Evolutionary conservation across 202 grass and related monocot genomes (phyloP), one percentile per base, ranked within the genome.

Genomic region (Zoysia matrella): DNA sequence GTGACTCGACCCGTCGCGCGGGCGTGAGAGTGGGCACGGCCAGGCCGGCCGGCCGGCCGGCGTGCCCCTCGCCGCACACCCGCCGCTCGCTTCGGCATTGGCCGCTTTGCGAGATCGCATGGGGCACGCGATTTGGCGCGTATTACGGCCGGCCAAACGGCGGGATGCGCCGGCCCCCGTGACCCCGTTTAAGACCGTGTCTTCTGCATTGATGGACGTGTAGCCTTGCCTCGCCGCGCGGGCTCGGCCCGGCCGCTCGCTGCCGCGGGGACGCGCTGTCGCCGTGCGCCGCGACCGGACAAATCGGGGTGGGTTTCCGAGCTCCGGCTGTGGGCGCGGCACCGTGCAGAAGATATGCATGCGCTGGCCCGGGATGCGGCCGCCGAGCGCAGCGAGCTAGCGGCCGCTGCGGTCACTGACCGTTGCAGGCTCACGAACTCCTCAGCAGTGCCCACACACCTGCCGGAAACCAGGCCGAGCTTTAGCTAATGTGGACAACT

Each of bases 371-470:
- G 30, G 30, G 46, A 36, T 41, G n/a, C 15, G 64, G 65, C 65
- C 77, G 18, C 77, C 22, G 65, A 79, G 56, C n/a, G 77, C 77
- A 48, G 76, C 56, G 16, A 2, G 30, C 36, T 46, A 45, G 36
- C 67, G 68, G 52, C 74, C 47, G 60, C 50, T 15, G 63, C 53
- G 56, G 18, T 62, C 52, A 49, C 78, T 86, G 87, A 89, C 83
- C 73, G 15, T 86, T 83, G 49, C 83, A 86, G 88, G 41, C 54
- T 55, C 83, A 77, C 74, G 68, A 63, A 78, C 87, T 48, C 83
- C 83, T 49, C 77, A 54, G 82, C 10, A 56, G n/a, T 36, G 30
- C 42, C 40, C 73, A 47, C 41, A 40, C 50, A 49, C 4, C 7
- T 11, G 51, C 30, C 51, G 16, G 44, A 61, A 12, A 56, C 46